Conservation (phyloP, 495 filamentous ascomycete genomes). For the Podospora fimiseda region DNA sequence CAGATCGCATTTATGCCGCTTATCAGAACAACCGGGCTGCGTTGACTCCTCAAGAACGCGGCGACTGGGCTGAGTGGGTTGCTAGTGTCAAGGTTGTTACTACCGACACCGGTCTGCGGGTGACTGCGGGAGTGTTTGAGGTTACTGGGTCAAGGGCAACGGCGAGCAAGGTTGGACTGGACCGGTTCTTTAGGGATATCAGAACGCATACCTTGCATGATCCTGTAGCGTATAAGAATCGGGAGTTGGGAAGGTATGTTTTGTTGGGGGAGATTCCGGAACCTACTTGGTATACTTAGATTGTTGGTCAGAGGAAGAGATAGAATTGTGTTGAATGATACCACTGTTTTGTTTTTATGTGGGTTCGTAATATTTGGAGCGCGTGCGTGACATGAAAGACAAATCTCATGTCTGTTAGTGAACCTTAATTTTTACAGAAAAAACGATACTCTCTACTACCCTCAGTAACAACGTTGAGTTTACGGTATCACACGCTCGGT, state of each 20-base stretch:
- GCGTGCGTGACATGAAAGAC: too few relatives aligned
- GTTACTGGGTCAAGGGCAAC: conserved; percentile 52
- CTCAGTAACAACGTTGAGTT: too few relatives aligned
- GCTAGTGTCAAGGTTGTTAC: conserved; percentile 54
- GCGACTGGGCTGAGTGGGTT: conserved; percentile 54
- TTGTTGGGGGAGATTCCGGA: conserved; percentile 46
- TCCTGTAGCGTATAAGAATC: conserved; percentile 56
- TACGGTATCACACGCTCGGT: too few relatives aligned
- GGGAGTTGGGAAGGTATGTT: conserved; percentile 49
- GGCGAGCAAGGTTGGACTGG: conserved; percentile 46
- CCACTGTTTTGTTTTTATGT: too few relatives aligned
- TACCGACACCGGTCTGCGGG: conserved; percentile 50
- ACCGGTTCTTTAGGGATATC: conserved; percentile 56
- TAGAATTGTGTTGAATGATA: too few relatives aligned
- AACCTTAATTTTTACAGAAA: too few relatives aligned
- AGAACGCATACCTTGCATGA: conserved; percentile 58
- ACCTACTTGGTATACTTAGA: conserved; percentile 55
- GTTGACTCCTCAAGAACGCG: conserved; percentile 42
- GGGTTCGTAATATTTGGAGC: too few relatives aligned
- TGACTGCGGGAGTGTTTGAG: conserved; percentile 54
- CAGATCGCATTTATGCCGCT: conserved; percentile 36
- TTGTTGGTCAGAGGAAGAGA: too few relatives aligned
- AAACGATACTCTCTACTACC: too few relatives aligned
- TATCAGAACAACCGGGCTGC: conserved; percentile 28
- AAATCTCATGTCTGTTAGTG: too few relatives aligned